A percentile compares a stretch with the other conserved stretches of the same genome.
phyloP scores from a whole-genome alignment of 345 rosid species.

The Acer yangbiense region DNA sequence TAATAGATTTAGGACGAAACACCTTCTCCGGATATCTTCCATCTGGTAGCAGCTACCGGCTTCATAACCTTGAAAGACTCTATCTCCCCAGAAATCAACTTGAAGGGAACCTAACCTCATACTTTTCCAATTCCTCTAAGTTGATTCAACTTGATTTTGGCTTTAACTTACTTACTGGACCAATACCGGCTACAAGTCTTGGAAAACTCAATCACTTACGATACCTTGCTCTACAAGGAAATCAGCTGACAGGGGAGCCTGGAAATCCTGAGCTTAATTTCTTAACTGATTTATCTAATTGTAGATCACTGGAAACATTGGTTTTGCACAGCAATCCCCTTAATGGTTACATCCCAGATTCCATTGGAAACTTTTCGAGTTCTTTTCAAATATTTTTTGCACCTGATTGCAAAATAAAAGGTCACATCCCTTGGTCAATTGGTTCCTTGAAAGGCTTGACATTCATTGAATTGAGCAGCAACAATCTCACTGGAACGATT shows the following conservation, averaged over 20 bases:
- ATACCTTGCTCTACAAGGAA: neutral
- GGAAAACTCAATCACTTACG: neutral
- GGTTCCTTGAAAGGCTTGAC: constrained; percentile 1
- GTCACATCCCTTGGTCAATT: neutral
- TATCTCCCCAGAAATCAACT: neutral
- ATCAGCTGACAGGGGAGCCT: constrained; percentile 1
- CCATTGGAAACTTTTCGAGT: constrained; percentile 10
- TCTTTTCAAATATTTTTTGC: neutral
- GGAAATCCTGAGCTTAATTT: constrained; percentile 17
- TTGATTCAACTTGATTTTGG: neutral
- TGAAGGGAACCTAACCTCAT: constrained; percentile 1
- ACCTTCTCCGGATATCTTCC: constrained; percentile 8
- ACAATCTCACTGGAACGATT: neutral
- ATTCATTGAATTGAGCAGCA: neutral
- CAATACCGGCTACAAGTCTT: constrained; percentile 7
- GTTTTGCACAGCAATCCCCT: constrained; percentile 6
- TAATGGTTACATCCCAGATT: neutral
- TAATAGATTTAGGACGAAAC: neutral
- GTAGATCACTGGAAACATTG: constrained; percentile 1
- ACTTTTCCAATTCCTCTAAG: constrained; percentile 1
- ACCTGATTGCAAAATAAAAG: constrained; percentile 2
- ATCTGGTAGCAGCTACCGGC: neutral
- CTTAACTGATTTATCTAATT: constrained; percentile 1
- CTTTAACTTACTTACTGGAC: neutral
- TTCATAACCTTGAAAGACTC: constrained; percentile 1